Evolutionary conservation across 108 stramenopile genomes (phyloP), one percentile per base, ranked within the genome.

Genomic region (Nitzschia sp.): DNA sequence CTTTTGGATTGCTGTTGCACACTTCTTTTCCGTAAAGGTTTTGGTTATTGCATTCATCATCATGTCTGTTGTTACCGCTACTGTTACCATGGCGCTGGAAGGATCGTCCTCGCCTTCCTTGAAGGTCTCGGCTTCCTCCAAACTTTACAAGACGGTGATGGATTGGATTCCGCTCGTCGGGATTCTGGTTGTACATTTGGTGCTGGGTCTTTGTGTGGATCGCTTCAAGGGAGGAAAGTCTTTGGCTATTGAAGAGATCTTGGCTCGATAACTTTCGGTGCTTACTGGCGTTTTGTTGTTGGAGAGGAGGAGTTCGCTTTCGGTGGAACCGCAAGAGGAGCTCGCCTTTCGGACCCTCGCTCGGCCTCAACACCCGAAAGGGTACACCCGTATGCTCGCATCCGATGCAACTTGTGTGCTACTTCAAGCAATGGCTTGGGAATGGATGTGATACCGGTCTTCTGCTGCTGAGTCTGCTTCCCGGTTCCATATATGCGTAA

Each of bases 91-190:
- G 9, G 9, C 38, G 38, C 38, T 42, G 9, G 38, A 42, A 42
- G 38, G 13, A 42, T 6, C 38, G 6, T 13, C 38, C 9, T 42
- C 13, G 38, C 6, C 38, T 42, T 13, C 38, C 9, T 42, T 42
- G 38, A 42, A 42, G 13, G 13, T 6, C 38, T 42, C 13, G 38
- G 6, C 38, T 9, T 42, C 38, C 13, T n/a, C n/a, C n/a, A n/a
- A n/a, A n/a, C 38, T 42, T 42, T 13, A 21, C 49, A 19, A 9
- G 17, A 23, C 8, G 4, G 4, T 51, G 49, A 23, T 51, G 49
- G 56, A 57, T 57, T 57, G 56, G 56, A 3, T 28, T 6, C 56
- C 56, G 9, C 8, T 57, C n/a, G 30, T 57, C 31, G 56, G 30
- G 29, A 57, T 57, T 32, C 30, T 57, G 27, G 13, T 57, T 4